Conservation (phyloP, 2,329 filamentous ascomycete genomes). For the Pyricularia pennisetigena region DNA sequence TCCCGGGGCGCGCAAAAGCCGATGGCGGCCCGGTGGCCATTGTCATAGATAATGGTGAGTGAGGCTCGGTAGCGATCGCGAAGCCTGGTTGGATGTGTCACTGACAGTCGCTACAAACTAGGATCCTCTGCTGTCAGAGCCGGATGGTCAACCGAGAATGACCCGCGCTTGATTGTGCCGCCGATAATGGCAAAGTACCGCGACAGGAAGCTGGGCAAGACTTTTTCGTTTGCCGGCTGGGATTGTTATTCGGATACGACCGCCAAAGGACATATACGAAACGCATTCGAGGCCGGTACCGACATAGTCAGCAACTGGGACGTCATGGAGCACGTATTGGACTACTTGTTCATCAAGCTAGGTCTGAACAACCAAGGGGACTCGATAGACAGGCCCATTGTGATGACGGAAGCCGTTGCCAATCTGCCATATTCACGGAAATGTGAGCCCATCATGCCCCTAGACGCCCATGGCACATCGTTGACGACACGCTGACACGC, state of each 20-base stretch:
- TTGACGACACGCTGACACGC: not conserved
- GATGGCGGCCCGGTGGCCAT: constrained; percentile 58
- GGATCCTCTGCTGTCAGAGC: constrained; percentile 84
- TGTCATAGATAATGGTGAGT: constrained; percentile 94
- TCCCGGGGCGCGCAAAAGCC: constrained; percentile 58
- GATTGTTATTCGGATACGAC: constrained; percentile 95
- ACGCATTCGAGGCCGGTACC: constrained; percentile 82
- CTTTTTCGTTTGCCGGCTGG: constrained; percentile 82
- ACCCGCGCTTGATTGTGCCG: constrained; percentile 70
- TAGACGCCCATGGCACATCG: not conserved
- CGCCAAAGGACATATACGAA: constrained; percentile 79
- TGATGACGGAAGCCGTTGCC: constrained; percentile 93
- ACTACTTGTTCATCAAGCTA: constrained; percentile 91
- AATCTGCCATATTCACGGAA: constrained; percentile 83
- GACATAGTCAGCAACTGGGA: constrained; percentile 97
- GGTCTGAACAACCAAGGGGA: constrained; percentile 71
- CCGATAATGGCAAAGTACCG: constrained; percentile 93
- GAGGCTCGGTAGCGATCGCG: not conserved
- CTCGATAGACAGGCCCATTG: constrained; percentile 71
- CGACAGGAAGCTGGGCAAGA: constrained; percentile 86
- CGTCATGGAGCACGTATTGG: constrained; percentile 86
- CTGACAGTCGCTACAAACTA: constrained; percentile 23
- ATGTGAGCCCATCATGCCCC: constrained; percentile 45
- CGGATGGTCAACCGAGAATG: constrained; percentile 87
- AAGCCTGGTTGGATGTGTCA: constrained; percentile 8